Evolutionary conservation across 2,329 filamentous ascomycete genomes (phyloP).

Genomic region (Fulvia fulva): DNA sequence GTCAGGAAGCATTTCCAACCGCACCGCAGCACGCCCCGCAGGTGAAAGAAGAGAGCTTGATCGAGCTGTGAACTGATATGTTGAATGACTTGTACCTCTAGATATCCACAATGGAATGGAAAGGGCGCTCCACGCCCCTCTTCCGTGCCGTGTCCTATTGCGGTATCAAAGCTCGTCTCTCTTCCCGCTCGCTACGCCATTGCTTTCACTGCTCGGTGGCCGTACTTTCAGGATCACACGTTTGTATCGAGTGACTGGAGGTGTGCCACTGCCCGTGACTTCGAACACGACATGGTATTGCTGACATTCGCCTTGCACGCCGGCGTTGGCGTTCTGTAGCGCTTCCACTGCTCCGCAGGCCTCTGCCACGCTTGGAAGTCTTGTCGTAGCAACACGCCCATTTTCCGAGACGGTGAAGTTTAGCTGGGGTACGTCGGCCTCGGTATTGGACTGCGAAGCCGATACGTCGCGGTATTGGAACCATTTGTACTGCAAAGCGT

Average conservation of each 20-base stretch:
- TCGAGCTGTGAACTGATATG: slow-evolving; percentile 28
- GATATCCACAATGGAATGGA: not conserved
- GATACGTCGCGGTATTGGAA: slow-evolving; percentile 47
- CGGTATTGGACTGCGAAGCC: slow-evolving; percentile 43
- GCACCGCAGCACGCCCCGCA: slow-evolving; percentile 33
- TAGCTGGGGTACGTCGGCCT: slow-evolving; percentile 40
- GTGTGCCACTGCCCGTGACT: slow-evolving; percentile 44
- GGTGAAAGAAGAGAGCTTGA: slow-evolving; percentile 36
- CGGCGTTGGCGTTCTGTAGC: slow-evolving; percentile 22
- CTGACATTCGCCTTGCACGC: slow-evolving; percentile 40
- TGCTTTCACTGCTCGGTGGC: not conserved
- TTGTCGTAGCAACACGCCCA: slow-evolving; percentile 24
- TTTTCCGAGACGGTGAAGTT: slow-evolving; percentile 33
- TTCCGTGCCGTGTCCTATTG: not conserved
- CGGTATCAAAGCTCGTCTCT: slow-evolving; percentile 16
- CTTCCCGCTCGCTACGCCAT: not conserved
- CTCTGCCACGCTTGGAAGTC: slow-evolving; percentile 35
- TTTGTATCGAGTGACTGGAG: slow-evolving; percentile 47
- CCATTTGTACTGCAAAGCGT: slow-evolving; percentile 45
- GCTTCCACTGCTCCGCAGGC: slow-evolving; percentile 38
- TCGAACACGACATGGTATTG: slow-evolving; percentile 50
- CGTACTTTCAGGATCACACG: slow-evolving; percentile 37
- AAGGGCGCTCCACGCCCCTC: too few species aligned
- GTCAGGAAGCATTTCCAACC: slow-evolving; percentile 33
- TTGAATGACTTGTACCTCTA: not conserved